phyloP scores from a whole-genome alignment of 495 filamentous ascomycete species.

The Aspergillus leporis region DNA sequence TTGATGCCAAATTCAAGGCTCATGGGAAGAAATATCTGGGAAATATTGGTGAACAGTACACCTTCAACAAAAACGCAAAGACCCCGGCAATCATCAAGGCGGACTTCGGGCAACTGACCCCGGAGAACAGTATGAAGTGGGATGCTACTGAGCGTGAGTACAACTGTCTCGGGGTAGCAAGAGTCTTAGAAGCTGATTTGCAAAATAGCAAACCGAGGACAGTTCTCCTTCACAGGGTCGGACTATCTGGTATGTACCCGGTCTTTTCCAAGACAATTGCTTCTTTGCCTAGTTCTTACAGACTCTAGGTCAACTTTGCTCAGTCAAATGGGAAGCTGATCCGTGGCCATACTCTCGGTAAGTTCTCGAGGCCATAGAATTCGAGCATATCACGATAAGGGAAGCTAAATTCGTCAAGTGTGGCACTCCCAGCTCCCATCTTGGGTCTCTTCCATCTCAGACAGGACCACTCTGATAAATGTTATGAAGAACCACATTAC shows the following conservation, averaged over 20 bases:
- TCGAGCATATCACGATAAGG: too few species aligned
- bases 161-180: neutral
- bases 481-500: constrained; percentile 39
- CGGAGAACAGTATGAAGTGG: constrained; percentile 61
- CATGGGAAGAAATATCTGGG: constrained; percentile 26
- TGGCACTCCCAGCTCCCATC: constrained; percentile 56
- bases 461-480: constrained; percentile 41
- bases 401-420: constrained; percentile 24
- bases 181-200: constrained; percentile 10
- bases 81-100: constrained; percentile 39
- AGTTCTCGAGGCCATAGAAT: constrained; percentile 4
- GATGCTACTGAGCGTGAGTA: constrained; percentile 41
- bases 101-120: constrained; percentile 52
- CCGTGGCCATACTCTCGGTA: constrained; percentile 51
- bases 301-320: constrained; percentile 45
- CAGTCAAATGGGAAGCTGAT: constrained; percentile 45
- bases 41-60: constrained; percentile 23
- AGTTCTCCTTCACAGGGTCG: constrained; percentile 42
- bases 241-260: constrained; percentile 39
- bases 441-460: constrained; percentile 47
- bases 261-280: neutral
- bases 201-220: constrained; percentile 30
- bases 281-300: neutral
- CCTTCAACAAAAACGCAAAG: constrained; percentile 22
- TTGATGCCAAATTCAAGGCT: constrained; percentile 16